phyloP scores from a whole-genome alignment of 2,329 filamentous ascomycete genomes.

The Pseudogymnoascus sp. region DNA sequence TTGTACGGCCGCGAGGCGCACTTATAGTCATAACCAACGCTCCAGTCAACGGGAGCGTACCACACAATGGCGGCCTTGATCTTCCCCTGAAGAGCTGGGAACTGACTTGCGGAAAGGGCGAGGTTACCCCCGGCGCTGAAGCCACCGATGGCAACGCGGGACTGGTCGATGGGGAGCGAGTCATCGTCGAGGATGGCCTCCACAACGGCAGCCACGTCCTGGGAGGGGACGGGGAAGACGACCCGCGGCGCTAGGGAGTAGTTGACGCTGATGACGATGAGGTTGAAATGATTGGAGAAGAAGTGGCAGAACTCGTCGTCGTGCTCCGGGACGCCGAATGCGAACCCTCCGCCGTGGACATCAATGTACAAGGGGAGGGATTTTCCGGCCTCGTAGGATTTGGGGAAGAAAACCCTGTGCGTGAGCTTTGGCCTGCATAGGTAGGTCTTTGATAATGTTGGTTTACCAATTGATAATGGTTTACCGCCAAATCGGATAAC shows the following conservation, averaged over 20 bases:
- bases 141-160: conserved; percentile 37
- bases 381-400: conserved; percentile 27
- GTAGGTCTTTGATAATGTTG: conserved; percentile 24
- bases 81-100: conserved; percentile 28
- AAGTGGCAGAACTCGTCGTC: conserved; percentile 41
- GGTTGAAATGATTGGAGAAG: conserved; percentile 34
- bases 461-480: conserved; percentile 14
- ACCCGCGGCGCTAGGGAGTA: conserved; percentile 41
- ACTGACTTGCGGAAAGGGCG: conserved; percentile 35
- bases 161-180: conserved; percentile 39
- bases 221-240: conserved; percentile 38
- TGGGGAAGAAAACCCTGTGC: conserved; percentile 36
- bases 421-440: conserved; percentile 22
- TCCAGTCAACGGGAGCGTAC: conserved; percentile 40
- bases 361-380: conserved; percentile 38
- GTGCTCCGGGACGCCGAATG: conserved; percentile 35
- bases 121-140: conserved; percentile 48
- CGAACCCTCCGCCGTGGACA: conserved; percentile 47
- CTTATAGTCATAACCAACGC: conserved; percentile 27
- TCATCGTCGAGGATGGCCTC: conserved; percentile 36
- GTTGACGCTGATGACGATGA: conserved; percentile 41
- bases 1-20: conserved; percentile 29
- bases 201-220: conserved; percentile 41
- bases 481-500: neutral
- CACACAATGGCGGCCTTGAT: conserved; percentile 35